Conservation (phyloP, 352 stramenopile genomes). For the Saprolegnia parasitica region DNA sequence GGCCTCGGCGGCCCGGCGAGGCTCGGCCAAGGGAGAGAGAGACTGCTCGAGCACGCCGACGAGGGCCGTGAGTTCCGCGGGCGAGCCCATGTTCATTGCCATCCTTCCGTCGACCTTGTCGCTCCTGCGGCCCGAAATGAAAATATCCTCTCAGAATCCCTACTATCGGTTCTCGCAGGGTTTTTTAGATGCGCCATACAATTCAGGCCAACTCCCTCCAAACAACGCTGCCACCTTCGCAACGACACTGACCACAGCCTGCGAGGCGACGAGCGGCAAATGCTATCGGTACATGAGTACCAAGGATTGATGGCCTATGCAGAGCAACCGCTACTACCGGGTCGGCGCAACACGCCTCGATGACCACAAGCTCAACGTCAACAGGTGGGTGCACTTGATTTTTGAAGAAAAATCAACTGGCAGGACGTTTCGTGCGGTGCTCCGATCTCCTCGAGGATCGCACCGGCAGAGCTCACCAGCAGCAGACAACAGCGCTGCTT, state of each 20-base stretch:
- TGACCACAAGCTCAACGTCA: too few species aligned
- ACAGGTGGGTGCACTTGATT: too few species aligned
- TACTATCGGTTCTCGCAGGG: not conserved
- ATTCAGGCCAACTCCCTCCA: not conserved
- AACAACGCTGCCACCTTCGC: not conserved
- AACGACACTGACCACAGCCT: not conserved
- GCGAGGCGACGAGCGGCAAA: too few species aligned
- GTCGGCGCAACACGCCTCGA: too few species aligned
- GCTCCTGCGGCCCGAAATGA: slow-evolving; percentile 6
- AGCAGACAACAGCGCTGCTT: too few species aligned
- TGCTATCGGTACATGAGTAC: too few species aligned
- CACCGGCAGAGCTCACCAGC: too few species aligned
- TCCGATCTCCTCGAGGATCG: too few species aligned
- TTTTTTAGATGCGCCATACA: slow-evolving; percentile 1
- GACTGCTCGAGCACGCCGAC: slow-evolving; percentile 54
- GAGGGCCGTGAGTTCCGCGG: slow-evolving; percentile 26
- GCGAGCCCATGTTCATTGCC: slow-evolving; percentile 30
- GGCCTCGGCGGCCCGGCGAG: slow-evolving; percentile 61
- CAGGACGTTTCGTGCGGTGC: too few species aligned
- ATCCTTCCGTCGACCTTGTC: slow-evolving; percentile 15
- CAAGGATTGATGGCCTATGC: too few species aligned
- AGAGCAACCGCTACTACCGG: too few species aligned
- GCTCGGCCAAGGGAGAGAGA: slow-evolving; percentile 64
- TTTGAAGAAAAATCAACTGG: too few species aligned
- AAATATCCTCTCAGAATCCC: slow-evolving; percentile 10